Conservation (phyloP, 2,329 filamentous ascomycete species). For the Trichoderma sp. region DNA sequence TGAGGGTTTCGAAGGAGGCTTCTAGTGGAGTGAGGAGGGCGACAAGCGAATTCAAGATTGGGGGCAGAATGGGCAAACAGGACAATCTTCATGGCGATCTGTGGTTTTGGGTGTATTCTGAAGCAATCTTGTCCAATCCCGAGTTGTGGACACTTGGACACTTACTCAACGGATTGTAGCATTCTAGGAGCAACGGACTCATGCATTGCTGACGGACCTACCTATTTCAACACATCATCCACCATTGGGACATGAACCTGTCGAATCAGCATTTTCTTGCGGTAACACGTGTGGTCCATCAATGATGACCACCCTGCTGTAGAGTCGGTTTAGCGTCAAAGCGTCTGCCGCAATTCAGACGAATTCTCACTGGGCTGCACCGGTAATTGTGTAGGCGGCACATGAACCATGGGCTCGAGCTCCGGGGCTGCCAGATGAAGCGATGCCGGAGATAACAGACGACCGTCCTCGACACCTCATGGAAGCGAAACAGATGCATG, state of each 20-base stretch:
- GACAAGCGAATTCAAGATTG: neutral
- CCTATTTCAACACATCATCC: neutral
- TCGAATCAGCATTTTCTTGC: neutral
- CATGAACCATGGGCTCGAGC: neutral
- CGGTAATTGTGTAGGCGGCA: neutral
- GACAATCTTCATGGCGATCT: too few relatives aligned
- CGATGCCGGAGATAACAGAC: neutral
- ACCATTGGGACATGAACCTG: neutral
- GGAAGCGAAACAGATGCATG: too few relatives aligned
- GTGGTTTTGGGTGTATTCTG: too few relatives aligned
- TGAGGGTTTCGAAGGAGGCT: neutral
- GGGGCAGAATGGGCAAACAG: neutral
- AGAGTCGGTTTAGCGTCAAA: neutral
- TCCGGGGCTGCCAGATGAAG: neutral
- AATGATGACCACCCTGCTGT: slow-evolving; percentile 14
- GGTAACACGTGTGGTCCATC: neutral
- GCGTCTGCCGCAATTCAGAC: too few relatives aligned
- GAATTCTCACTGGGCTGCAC: neutral
- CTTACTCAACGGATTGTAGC: too few relatives aligned
- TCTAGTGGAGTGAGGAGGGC: neutral
- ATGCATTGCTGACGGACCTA: neutral
- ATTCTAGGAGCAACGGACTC: neutral
- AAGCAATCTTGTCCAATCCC: too few relatives aligned
- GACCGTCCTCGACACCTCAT: too few relatives aligned
- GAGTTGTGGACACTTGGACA: too few relatives aligned